A percentile compares a stretch with the other conserved stretches of the same genome.
Conservation (phyloP, 345 rosid genomes). For the Xanthoceras sorbifolium region DNA sequence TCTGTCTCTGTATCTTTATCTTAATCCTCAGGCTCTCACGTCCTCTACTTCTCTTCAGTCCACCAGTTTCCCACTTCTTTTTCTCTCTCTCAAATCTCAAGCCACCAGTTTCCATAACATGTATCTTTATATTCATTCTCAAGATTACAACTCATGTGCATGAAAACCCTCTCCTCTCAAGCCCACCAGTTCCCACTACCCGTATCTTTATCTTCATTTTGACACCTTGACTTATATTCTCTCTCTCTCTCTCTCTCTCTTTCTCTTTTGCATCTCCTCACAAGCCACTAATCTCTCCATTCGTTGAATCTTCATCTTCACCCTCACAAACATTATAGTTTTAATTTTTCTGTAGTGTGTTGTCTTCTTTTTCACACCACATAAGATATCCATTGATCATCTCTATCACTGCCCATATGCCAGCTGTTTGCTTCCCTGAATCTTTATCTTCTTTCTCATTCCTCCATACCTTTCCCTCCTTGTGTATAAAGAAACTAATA, state of each 20-base stretch:
- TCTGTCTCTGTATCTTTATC: constrained; percentile 3
- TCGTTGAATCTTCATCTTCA: constrained; percentile 14
- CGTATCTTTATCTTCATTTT: constrained; percentile 14
- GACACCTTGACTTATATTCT: not conserved
- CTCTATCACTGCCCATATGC: not conserved
- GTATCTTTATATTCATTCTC: constrained; percentile 8
- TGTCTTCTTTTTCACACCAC: not conserved
- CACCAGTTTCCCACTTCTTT: constrained; percentile 13
- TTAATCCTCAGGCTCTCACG: not conserved
- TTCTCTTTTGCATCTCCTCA: not conserved
- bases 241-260: not conserved
- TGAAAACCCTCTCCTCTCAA: not conserved
- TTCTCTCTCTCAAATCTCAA: constrained; percentile 1
- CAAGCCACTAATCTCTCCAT: constrained; percentile 7
- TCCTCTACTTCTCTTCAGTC: not conserved
- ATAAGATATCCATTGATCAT: not conserved
- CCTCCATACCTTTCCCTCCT: not conserved
- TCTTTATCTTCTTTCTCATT: constrained; percentile 14
- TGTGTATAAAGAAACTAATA: not conserved
- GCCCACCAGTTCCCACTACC: constrained; percentile 11
- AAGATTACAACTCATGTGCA: not conserved
- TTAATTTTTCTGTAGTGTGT: not conserved
- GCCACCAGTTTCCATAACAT: not conserved
- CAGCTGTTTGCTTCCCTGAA: not conserved
- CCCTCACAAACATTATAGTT: not conserved